Percentiles rank a stretch among this genome's conserved stretches.
Evolutionary conservation across 352 stramenopile species (phyloP).

Genomic region (Discostella stelligera): DNA sequence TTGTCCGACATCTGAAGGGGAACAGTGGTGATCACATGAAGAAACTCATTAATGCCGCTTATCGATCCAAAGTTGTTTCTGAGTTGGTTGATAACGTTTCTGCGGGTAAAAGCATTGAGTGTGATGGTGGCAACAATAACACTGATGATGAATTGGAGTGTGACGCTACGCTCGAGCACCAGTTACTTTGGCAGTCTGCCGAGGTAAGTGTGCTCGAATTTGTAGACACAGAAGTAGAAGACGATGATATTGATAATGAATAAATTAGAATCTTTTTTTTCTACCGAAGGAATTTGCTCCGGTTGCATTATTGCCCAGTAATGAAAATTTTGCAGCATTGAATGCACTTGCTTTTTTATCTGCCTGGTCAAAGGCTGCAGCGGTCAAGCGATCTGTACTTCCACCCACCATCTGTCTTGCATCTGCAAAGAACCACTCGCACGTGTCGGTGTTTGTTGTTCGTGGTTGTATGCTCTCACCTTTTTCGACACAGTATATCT

Average conservation of each 20-base stretch:
- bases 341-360: slow-evolving; percentile 14
- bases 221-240: not conserved
- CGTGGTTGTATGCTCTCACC: not conserved
- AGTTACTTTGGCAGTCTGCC: not conserved
- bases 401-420: slow-evolving; percentile 18
- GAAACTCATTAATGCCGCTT: not conserved
- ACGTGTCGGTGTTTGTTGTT: slow-evolving; percentile 10
- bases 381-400: slow-evolving; percentile 17
- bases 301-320: slow-evolving; percentile 18
- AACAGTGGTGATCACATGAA: slow-evolving; percentile 3
- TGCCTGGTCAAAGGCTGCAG: slow-evolving; percentile 6
- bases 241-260: slow-evolving; percentile 1
- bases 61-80: slow-evolving; percentile 3
- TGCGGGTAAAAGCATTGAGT: no score
- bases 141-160: no score
- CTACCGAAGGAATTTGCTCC: slow-evolving; percentile 2
- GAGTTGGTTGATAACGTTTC: not conserved
- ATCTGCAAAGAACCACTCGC: slow-evolving; percentile 22
- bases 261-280: slow-evolving; percentile 6
- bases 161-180: no score
- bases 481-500: slow-evolving; percentile 18
- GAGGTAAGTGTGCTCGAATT: slow-evolving; percentile 6
- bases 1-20: slow-evolving; percentile 6
- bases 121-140: no score
- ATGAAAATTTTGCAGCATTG: not conserved